Base-by-base conservation (phyloP, 2,329 filamentous ascomycete species). In the Talaromyces islandicus region DNA sequence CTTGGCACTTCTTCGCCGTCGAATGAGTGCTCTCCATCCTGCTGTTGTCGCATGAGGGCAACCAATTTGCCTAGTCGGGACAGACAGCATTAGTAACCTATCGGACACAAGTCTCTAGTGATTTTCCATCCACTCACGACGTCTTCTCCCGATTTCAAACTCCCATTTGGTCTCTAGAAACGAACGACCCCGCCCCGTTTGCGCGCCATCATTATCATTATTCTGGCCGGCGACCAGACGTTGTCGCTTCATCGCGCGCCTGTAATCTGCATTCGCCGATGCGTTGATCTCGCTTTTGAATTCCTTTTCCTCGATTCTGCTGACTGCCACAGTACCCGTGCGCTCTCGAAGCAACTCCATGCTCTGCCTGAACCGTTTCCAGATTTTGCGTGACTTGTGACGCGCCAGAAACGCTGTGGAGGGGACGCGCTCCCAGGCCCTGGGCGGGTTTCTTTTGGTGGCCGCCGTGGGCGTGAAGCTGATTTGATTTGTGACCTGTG, bases 341-440 rank as follows among this genome's bases (percentile, higher is more conserved):
- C 63, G 19, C 57, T 65, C 65, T 56, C 70, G 68, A 59, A 71
- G 66, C 25, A 64, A 60, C 61, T 70, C 67, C 58, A 75, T 75
- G 3, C 71, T 72, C 7, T 69, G 66, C 29, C 69, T 69, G 60
- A 78, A 72, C 54, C 77, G 73, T 64, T 79, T 80, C 77, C 77
- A 80, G 58, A 80, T 69, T 59, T 78, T 80, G 54, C 75, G 75
- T 43, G 76, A 69, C 46, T 75, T 76, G 46, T 73, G 69, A 11
- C 75, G 74, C 14, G 71, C 65, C 41, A 70, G 63, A 54, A 76
- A 74, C 3, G 77, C 72, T 6, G 74, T 77, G 4, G 76, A 73
- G 19, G 77, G 77, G 59, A 75, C 75, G 60, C 77, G 76, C 59
- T 79, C 77, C 77, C 77, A 79, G 60, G 75, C 64, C 59, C 74